Percentiles rank a stretch among this genome's conserved stretches.
phyloP scores from a whole-genome alignment of 768 basidiomycete genomes.

The Phaffia australis region DNA sequence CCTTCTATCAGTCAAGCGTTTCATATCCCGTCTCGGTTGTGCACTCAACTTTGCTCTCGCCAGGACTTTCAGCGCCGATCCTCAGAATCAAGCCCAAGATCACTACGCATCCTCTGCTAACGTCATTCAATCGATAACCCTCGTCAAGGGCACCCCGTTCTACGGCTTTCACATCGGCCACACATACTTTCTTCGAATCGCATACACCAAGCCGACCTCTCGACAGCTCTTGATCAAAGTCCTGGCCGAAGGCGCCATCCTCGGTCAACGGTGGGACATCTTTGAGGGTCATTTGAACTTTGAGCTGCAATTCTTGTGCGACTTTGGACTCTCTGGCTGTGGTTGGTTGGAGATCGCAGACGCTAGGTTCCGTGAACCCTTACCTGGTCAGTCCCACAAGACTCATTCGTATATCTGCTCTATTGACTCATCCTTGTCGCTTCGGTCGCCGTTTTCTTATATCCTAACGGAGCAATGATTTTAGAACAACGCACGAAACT shows the following conservation, averaged over 20 bases:
- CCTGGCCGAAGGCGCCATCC: conserved; percentile 68
- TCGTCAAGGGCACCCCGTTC: conserved; percentile 90
- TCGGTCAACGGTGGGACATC: conserved; percentile 63
- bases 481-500: not conserved
- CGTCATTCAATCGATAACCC: conserved; percentile 55
- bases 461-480: no score
- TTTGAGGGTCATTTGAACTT: conserved; percentile 88
- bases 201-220: conserved; percentile 58
- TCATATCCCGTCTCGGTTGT: conserved; percentile 55
- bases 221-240: conserved; percentile 62
- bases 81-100: conserved; percentile 46
- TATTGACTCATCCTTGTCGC: not conserved
- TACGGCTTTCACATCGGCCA: conserved; percentile 85
- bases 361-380: conserved; percentile 39
- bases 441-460: not conserved
- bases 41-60: conserved; percentile 73
- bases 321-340: conserved; percentile 90
- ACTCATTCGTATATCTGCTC: no score
- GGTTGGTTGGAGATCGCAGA: conserved; percentile 68
- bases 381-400: conserved; percentile 36
- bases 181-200: conserved; percentile 78
- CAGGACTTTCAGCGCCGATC: conserved; percentile 27
- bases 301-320: conserved; percentile 81
- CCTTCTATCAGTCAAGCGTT: conserved; percentile 52
- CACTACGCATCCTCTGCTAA: conserved; percentile 42